Conservation (phyloP, 139 green algal genomes). For the Chlorella sp. region DNA sequence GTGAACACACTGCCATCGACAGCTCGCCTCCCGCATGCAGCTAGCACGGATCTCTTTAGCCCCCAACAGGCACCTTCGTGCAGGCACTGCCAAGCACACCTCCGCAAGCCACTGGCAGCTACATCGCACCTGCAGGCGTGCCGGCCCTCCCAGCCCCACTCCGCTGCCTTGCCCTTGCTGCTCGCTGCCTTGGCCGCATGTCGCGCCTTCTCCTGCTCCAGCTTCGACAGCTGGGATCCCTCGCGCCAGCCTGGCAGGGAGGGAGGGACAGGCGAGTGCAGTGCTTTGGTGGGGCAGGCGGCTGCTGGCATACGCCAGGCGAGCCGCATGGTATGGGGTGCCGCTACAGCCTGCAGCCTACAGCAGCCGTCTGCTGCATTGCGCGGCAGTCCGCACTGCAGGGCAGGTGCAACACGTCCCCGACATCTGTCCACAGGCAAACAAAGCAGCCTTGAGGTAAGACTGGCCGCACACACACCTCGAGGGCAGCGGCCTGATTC, state of each 20-base stretch:
- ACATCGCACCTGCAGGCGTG: neutral
- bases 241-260: neutral
- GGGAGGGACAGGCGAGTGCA: neutral
- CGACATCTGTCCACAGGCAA: no score
- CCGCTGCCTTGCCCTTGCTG: neutral
- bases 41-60: no score
- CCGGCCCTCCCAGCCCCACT: slow-evolving; percentile 4
- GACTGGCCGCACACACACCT: neutral
- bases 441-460: no score
- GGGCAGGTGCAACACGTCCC: neutral
- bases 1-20: neutral
- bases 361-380: neutral
- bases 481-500: neutral
- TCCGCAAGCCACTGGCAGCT: no score
- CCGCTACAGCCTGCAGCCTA: neutral
- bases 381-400: neutral
- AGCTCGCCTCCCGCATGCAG: no score
- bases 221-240: neutral
- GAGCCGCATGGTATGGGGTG: no score
- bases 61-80: no score
- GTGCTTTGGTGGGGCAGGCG: neutral
- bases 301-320: no score
- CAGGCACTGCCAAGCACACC: no score
- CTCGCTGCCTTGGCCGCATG: neutral
- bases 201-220: neutral